A percentile compares a stretch with the other conserved stretches of the same genome.
These are phyloP conservation scores for Phascolomyces articulosus DNA, from an alignment of 371 early-diverging fungal species.

Conservation along the genomic window DNA sequence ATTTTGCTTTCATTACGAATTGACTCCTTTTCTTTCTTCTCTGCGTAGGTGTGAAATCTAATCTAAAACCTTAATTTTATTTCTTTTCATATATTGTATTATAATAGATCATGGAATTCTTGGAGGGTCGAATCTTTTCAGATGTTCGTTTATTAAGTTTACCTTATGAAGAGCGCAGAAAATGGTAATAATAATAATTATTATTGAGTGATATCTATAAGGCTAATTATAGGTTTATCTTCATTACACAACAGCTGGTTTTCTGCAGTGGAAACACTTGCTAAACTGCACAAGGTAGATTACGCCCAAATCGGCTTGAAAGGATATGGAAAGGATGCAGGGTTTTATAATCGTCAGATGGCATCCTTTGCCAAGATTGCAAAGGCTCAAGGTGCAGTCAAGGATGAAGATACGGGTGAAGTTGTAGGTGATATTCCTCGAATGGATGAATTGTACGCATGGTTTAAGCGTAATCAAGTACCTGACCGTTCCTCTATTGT, in stretches of 20 bases:
- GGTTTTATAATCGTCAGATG: slow-evolving; percentile 88
- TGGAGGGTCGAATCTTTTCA: slow-evolving; percentile 84
- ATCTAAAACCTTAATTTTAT: too few relatives aligned
- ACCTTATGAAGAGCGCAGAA: slow-evolving; percentile 55
- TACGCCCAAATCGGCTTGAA: slow-evolving; percentile 66
- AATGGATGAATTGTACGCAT: slow-evolving; percentile 68
- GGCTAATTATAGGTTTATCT: too few relatives aligned
- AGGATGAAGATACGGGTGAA: slow-evolving; percentile 55
- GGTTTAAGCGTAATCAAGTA: slow-evolving; percentile 72
- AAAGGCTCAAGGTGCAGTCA: slow-evolving; percentile 66
- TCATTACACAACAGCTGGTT: slow-evolving; percentile 69
- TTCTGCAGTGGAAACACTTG: slow-evolving; percentile 75
- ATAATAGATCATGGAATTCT: slow-evolving; percentile 85
- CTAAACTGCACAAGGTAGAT: slow-evolving; percentile 79
- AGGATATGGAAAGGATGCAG: slow-evolving; percentile 64
- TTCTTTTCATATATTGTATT: too few relatives aligned
- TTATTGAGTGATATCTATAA: too few relatives aligned
- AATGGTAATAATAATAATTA: too few relatives aligned
- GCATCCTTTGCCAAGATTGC: slow-evolving; percentile 70
- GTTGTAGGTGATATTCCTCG: slow-evolving; percentile 70
- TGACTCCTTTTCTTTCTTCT: not conserved
- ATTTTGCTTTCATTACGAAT: too few relatives aligned
- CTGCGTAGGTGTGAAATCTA: too few relatives aligned
- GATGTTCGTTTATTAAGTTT: slow-evolving; percentile 62
- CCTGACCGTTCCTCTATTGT: slow-evolving; percentile 78